Evolutionary conservation across 768 basidiomycete species (phyloP), one percentile per base, ranked within the genome.

Genomic region (Lactifluus echinatus): DNA sequence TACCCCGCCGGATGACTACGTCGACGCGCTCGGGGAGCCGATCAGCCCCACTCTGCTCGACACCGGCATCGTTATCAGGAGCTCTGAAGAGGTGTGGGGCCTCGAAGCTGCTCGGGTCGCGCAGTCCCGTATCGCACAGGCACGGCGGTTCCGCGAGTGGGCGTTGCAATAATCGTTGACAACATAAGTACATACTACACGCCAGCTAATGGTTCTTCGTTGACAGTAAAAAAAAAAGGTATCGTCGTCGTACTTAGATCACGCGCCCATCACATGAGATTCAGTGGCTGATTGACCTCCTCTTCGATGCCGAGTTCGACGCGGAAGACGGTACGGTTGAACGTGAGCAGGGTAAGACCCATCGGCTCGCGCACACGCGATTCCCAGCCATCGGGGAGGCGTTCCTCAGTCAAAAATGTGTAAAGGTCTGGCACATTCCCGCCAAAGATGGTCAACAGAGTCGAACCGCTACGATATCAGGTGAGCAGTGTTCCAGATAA

Each of bases 301-400:
- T 69, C 68, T 59, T 62, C 55, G 54, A 70, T 66, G 23, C 66
- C 67, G 6, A 71, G 59, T 59, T 71, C 71, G 26, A 72, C 65
- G 6, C 49, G 54, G 28, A 66, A n/a, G 5, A 65, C 66, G 1
- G 69, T 69, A 24, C 11, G 56, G 64, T 89, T 85, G 72, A 87
- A 80, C 8, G 67, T 66, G 12, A 70, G 45, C 7, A 89, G 69
- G 0, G 87, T 87, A 33, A 89, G 68, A 0, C 88, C 87, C 53
- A 75, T 71, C 0, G 71, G 78, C 34, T 75, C 70, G n/a, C 76
- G 73, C 29, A 81, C 68, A 14, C 77, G 71, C 0, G 87, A 75
- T 65, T 89, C 85, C 85, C 86, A 90, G 21, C 81, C 81, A 0
- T 84, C 75, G 0, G 84, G 82, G 31, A 91, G 65, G 15, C 86